A percentile compares a stretch with the other conserved stretches of the same genome.
Conservation (phyloP, 176 grass and related monocot species). For the Oryza australiensis region DNA sequence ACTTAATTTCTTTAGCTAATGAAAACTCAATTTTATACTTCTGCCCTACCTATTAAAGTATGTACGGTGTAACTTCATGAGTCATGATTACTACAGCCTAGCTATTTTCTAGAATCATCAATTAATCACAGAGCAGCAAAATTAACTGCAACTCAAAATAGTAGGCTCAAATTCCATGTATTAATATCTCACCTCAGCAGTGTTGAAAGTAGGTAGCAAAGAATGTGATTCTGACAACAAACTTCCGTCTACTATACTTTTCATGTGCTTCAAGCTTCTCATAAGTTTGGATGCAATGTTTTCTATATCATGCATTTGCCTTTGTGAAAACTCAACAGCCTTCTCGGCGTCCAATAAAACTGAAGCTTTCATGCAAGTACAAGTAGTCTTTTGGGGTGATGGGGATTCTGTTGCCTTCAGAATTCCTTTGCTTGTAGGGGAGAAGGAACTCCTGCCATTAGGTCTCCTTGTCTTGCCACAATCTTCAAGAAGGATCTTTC, state of each 20-base stretch:
- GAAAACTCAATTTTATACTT: background rate
- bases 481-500: conserved; percentile 27
- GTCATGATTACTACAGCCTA: background rate
- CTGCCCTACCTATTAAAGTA: background rate
- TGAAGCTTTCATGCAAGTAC: conserved; percentile 55
- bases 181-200: conserved; percentile 61
- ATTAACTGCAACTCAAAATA: conserved; percentile 26
- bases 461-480: conserved; percentile 28
- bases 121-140: conserved; percentile 7
- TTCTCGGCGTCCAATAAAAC: conserved; percentile 65
- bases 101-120: background rate
- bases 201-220: conserved; percentile 51
- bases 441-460: conserved; percentile 16
- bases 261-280: conserved; percentile 80
- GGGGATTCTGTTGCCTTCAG: conserved; percentile 44
- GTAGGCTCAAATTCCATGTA: conserved; percentile 17
- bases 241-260: conserved; percentile 69
- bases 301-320: conserved; percentile 93
- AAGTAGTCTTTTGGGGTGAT: conserved; percentile 34
- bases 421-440: conserved; percentile 49
- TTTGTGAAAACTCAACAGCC: conserved; percentile 76
- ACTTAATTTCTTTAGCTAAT: conserved; percentile 6
- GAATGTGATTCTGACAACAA: conserved; percentile 60
- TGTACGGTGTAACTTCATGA: conserved; percentile 21
- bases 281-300: conserved; percentile 80